Evolutionary conservation across 2,329 filamentous ascomycete genomes (phyloP).

Genomic region (Diatrype stigma): DNA sequence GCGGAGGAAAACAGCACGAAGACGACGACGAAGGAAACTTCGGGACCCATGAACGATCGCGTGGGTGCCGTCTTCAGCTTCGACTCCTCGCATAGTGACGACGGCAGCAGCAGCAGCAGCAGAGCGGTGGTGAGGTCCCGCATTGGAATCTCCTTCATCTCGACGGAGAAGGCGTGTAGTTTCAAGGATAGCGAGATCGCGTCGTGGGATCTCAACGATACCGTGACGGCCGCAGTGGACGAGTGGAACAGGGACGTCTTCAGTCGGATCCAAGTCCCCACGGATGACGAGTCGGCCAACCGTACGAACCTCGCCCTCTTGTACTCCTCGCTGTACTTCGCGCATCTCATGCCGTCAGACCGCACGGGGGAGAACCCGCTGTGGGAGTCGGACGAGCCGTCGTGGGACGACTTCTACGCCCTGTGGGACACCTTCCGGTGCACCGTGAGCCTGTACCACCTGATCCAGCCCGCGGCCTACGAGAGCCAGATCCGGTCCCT

Average conservation of each 20-base stretch:
- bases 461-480: conserved; percentile 46
- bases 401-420: conserved; percentile 58
- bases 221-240: conserved; percentile 34
- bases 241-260: conserved; percentile 45
- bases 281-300: conserved; percentile 33
- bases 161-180: conserved; percentile 42
- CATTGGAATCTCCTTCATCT: conserved; percentile 48
- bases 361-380: conserved; percentile 55
- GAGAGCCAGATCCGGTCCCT: conserved; percentile 49
- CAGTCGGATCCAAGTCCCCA: conserved; percentile 35
- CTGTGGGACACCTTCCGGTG: conserved; percentile 54
- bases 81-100: no score
- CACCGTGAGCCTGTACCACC: conserved; percentile 47
- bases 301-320: conserved; percentile 45
- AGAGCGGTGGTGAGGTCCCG: conserved; percentile 39
- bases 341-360: conserved; percentile 59
- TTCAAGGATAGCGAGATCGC: conserved; percentile 42
- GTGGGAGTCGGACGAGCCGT: conserved; percentile 52
- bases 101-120: no score
- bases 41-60: conserved; percentile 33
- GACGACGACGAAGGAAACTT: no score
- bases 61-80: conserved; percentile 50
- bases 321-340: conserved; percentile 57
- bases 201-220: conserved; percentile 36
- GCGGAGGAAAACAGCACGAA: conserved; percentile 47